phyloP scores from a whole-genome alignment of 352 stramenopile genomes.

The Elongisporangium prolatum region DNA sequence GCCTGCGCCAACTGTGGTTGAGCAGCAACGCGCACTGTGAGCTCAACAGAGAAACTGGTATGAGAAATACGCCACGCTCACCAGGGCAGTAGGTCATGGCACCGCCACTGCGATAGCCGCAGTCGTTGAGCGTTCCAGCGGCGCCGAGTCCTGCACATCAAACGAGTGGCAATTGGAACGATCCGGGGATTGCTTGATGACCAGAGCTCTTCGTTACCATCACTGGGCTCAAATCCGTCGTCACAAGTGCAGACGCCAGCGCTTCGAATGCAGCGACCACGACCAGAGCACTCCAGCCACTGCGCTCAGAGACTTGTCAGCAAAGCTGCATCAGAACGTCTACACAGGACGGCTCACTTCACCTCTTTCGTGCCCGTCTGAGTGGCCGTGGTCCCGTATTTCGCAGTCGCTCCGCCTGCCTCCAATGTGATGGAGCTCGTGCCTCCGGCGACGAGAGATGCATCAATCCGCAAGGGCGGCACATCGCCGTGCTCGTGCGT shows the following conservation, averaged over 20 bases:
- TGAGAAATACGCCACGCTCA: conserved; percentile 3
- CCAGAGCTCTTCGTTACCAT: conserved; percentile 26
- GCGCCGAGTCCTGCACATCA: conserved; percentile 13
- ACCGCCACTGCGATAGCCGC: conserved; percentile 34
- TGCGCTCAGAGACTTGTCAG: conserved; percentile 8
- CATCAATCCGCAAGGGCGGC: conserved; percentile 31
- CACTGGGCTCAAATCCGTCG: conserved; percentile 40
- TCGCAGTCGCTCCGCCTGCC: conserved; percentile 24
- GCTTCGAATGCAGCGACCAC: conserved; percentile 46
- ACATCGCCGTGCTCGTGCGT: conserved; percentile 63
- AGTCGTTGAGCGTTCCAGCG: conserved; percentile 31
- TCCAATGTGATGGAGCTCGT: conserved; percentile 31
- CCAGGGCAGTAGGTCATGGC: conserved; percentile 39
- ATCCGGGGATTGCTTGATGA: not conserved
- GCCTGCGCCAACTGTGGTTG: not conserved
- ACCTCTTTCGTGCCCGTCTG: conserved; percentile 63
- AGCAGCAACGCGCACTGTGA: not conserved
- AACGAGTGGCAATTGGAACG: not conserved
- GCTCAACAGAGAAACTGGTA: not conserved
- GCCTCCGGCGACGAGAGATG: conserved; percentile 23
- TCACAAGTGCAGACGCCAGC: conserved; percentile 45
- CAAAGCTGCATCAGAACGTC: not conserved
- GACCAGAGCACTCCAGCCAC: conserved; percentile 61
- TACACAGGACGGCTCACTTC: not conserved
- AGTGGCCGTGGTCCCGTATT: conserved; percentile 33